These are phyloP conservation scores for Geosmithia flava DNA, from an alignment of 2,329 filamentous ascomycete species.

Conservation along the genomic window DNA sequence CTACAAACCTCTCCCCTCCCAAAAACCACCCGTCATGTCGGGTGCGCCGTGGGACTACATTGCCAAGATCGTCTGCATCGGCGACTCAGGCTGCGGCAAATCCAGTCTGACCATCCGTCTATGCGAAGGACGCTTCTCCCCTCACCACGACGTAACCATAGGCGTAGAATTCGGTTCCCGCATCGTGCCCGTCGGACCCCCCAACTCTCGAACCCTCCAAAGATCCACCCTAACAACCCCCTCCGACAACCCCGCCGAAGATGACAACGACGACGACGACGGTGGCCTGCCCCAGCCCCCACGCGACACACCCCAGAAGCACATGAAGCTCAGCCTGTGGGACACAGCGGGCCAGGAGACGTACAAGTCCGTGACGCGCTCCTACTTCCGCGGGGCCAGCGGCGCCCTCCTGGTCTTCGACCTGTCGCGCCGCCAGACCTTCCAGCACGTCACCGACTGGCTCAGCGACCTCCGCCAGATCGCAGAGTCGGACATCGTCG, in stretches of 20 bases:
- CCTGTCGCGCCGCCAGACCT: slow-evolving; percentile 75
- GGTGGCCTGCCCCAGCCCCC: slow-evolving; percentile 42
- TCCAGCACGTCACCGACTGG: slow-evolving; percentile 84
- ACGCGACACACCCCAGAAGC: slow-evolving; percentile 40
- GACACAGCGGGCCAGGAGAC: slow-evolving; percentile 96
- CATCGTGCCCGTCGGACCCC: slow-evolving; percentile 82
- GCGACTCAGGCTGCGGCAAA: slow-evolving; percentile 93
- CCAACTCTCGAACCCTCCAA: slow-evolving; percentile 29
- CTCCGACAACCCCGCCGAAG: slow-evolving; percentile 9
- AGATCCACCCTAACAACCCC: slow-evolving; percentile 23
- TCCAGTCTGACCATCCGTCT: slow-evolving; percentile 88
- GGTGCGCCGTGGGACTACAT: slow-evolving; percentile 90
- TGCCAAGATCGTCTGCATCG: slow-evolving; percentile 95
- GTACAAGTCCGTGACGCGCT: slow-evolving; percentile 90
- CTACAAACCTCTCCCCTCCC: too few relatives aligned
- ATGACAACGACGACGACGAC: slow-evolving; percentile 5
- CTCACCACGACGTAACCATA: slow-evolving; percentile 93
- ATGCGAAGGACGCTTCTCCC: slow-evolving; percentile 89
- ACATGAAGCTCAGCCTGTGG: slow-evolving; percentile 93
- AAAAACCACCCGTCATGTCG: slow-evolving; percentile 30
- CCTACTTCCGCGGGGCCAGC: slow-evolving; percentile 74
- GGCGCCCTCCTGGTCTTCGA: slow-evolving; percentile 82
- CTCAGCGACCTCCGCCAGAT: slow-evolving; percentile 88
- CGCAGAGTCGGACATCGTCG: slow-evolving; percentile 88
- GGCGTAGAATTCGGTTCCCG: slow-evolving; percentile 92